Evolutionary conservation across 768 basidiomycete species (phyloP), one percentile per base, ranked within the genome.

Genomic region (Saitozyma sp.): DNA sequence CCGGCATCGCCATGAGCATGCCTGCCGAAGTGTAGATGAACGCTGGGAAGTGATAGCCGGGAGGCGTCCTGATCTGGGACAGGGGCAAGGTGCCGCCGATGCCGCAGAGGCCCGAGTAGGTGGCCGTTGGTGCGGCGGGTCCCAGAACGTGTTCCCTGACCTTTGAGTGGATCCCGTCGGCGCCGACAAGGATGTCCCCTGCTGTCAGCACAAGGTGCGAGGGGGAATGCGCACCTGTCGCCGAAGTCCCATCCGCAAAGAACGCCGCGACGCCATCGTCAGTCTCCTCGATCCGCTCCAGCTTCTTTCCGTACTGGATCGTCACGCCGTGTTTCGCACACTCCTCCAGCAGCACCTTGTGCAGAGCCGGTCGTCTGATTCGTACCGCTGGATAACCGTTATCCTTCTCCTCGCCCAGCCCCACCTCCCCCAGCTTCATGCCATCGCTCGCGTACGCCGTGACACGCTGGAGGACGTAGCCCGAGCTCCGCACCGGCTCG

Each of bases 101-200:
- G 19, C 42, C 46, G 51, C 40, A 61, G 43, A 52, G 10, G 8
- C 63, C 64, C 16, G 11, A n/a, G 66, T 50, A 71, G 17, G 20
- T 57, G 9, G 70, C 50, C 0, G 20, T 56, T 9, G 70, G 64
- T 8, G 62, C 41, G 2, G 6, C 9, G n/a, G 11, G 29, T 29
- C 72, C 72, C 10, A 74, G 64, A 53, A 74, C 65, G 54, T 65
- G 65, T 20, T 67, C 42, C 5, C 73, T 29, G 67, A 72, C 65
- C 20, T 55, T 61, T n/a, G 70, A 71, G 48, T 65, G 64, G 20
- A 69, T 70, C 14, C 73, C 73, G 55, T 74, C 73, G 38, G 63
- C 59, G 9, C 71, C 73, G 51, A 74, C 29, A 17, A 48, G 46
- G 19, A 48, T 48, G 46, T 48, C 46, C 14, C 46, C 46, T 48